Conservation (phyloP, 441 rosid species). For the Populus tomentosa region DNA sequence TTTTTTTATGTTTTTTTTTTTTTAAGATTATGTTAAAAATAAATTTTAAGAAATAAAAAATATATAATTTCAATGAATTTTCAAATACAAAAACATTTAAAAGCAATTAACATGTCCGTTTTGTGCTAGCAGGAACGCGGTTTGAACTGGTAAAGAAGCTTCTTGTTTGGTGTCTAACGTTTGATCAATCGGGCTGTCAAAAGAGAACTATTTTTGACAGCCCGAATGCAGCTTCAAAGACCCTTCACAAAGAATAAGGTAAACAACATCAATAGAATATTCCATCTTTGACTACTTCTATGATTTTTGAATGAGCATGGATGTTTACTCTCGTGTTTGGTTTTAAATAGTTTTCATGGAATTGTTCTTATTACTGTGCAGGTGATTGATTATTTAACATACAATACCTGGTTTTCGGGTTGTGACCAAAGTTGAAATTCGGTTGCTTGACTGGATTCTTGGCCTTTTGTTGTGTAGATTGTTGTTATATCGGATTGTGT, state of each 20-base stretch:
- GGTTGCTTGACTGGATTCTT: background rate
- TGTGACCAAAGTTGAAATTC: background rate
- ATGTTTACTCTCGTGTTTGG: background rate
- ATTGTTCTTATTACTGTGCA: conserved; percentile 11
- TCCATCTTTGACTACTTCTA: background rate
- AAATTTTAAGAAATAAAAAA: too few species aligned
- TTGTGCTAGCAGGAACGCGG: conserved; percentile 7
- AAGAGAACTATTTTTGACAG: conserved; percentile 25
- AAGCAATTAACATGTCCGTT: background rate
- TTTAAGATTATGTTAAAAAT: too few species aligned
- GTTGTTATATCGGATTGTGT: conserved; percentile 1
- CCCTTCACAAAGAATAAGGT: background rate
- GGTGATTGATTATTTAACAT: conserved; percentile 18
- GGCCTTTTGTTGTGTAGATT: background rate
- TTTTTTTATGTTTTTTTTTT: too few species aligned
- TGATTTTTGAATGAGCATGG: background rate
- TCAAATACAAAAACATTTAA: too few species aligned
- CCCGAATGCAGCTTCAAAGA: conserved; percentile 23
- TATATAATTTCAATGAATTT: background rate
- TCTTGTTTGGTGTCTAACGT: conserved; percentile 15
- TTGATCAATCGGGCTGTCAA: conserved; percentile 33
- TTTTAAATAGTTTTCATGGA: background rate
- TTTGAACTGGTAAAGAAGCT: background rate
- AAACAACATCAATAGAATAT: background rate
- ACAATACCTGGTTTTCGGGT: conserved; percentile 16